phyloP scores from a whole-genome alignment of 2,329 filamentous ascomycete genomes.

The Lachnum nothofagi region DNA sequence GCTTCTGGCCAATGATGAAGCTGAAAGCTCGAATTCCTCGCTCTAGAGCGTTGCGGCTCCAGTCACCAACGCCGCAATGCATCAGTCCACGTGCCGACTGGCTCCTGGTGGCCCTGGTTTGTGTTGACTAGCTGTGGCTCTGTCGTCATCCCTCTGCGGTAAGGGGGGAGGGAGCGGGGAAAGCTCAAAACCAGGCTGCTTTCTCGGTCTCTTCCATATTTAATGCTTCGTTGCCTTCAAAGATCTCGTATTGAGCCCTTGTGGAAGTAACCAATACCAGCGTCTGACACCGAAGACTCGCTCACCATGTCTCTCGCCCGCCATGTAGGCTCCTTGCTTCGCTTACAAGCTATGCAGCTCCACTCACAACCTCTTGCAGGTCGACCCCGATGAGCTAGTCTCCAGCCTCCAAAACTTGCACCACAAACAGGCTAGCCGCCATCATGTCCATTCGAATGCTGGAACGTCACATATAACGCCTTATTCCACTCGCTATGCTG shows the following conservation, averaged over 20 bases:
- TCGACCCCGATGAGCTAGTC: constrained; percentile 53
- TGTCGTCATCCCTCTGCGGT: constrained; percentile 8
- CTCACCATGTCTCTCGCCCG: constrained; percentile 45
- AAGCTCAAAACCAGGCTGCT: neutral
- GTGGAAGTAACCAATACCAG: too few species aligned
- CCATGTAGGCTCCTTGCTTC: constrained; percentile 35
- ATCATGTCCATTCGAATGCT: constrained; percentile 36
- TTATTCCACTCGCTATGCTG: constrained; percentile 54
- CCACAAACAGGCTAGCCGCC: constrained; percentile 34
- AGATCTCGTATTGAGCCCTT: too few species aligned
- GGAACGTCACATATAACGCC: constrained; percentile 49
- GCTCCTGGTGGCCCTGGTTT: neutral
- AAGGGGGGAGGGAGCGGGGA: neutral
- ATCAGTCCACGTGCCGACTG: neutral
- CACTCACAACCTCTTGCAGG: constrained; percentile 33
- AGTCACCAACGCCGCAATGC: neutral
- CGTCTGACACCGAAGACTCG: neutral
- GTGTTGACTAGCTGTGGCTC: neutral
- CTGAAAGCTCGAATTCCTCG: too few species aligned
- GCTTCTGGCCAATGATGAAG: too few species aligned
- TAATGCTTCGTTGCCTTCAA: neutral
- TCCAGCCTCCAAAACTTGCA: constrained; percentile 44
- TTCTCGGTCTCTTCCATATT: neutral
- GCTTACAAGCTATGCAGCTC: neutral
- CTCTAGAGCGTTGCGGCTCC: too few species aligned